Base-by-base conservation (phyloP, 2,329 filamentous ascomycete species). In the Colletotrichum endophyticum region DNA sequence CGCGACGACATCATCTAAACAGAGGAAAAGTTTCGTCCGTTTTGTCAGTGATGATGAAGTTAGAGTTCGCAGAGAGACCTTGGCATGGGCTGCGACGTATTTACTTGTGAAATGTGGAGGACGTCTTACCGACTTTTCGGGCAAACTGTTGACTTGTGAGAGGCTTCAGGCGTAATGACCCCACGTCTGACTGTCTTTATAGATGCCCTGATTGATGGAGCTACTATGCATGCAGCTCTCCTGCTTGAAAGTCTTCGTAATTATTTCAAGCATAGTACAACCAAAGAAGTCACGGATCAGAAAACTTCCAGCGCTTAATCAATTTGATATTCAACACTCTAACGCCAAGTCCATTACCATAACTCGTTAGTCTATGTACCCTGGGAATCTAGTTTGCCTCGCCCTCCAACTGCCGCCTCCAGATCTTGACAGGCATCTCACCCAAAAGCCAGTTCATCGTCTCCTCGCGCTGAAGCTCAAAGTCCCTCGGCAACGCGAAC, bases 401-500 rank as follows among this genome's bases (percentile, higher is more conserved):
- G 1, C 5, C 22, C 28, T 72, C 63, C 36, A 77, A 22, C 16
- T 74, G 61, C 32, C 75, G 30, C 66, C 71, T 74, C 71, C 75
- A 74, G 1, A 59, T 49, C 22, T 74, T 77, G 16, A 77, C 57
- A 7, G 66, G 75, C 71, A 77, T 77, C 39, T 74, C 71, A 16
- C 75, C 75, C 19, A 77, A 22, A 19, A 77, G 32, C 71, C 66
- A 74, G 32, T 74, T 77, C 71, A 71, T 74, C 11, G 75, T 77
- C 53, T 77, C 75, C 30, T 70, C 61, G 3, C 71, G 44, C 16
- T 69, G 64, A 49, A 77, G 19, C 27, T 74, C 66, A 15, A 77
- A 77, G 8, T 70, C 75, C 9, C 67, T 49, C 9, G 75, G 71
- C 66, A 77, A 44, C 3, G 85, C 86, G 19, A 88, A 86, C 22